A percentile compares a stretch with the other conserved stretches of the same genome.
These are phyloP conservation scores for Debaryomycetaceae sp. DNA, from an alignment of 1,139 yeast species.

Conservation along the genomic window DNA sequence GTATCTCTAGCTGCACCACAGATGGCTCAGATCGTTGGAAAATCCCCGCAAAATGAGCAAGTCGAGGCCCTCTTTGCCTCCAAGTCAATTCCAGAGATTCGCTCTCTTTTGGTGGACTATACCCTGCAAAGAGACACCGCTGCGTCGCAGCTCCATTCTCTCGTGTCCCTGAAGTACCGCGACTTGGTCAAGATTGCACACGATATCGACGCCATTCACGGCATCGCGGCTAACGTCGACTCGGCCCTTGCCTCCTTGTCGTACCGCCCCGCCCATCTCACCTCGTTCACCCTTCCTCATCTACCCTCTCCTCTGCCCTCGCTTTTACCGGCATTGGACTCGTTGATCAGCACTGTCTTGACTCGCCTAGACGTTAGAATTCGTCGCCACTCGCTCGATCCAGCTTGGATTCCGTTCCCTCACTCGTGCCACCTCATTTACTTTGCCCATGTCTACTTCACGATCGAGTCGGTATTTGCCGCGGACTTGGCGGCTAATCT, in stretches of 20 bases:
- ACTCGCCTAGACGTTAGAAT: conserved; percentile 16
- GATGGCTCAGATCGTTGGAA: too few relatives aligned
- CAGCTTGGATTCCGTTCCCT: conserved; percentile 4
- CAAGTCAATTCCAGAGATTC: conserved; percentile 24
- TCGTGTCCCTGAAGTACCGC: conserved; percentile 58
- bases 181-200: conserved; percentile 63
- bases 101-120: conserved; percentile 20
- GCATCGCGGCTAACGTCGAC: conserved; percentile 20
- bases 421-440: conserved; percentile 22
- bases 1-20: too few relatives aligned
- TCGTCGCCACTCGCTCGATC: conserved; percentile 2
- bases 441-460: conserved; percentile 25
- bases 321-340: conserved; percentile 15
- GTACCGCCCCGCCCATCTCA: conserved; percentile 20
- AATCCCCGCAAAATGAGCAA: too few relatives aligned
- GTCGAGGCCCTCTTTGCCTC: conserved; percentile 29
- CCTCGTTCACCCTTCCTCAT: conserved; percentile 15
- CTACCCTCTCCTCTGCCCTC: too few relatives aligned
- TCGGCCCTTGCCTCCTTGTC: conserved; percentile 21
- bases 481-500: conserved; percentile 11
- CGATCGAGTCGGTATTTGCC: conserved; percentile 17
- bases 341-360: conserved; percentile 19
- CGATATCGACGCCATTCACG: conserved; percentile 47
- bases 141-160: conserved; percentile 33
- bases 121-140: conserved; percentile 13